Base-by-base conservation (phyloP, 352 stramenopile genomes). In the Peronosclerospora sorghi region DNA sequence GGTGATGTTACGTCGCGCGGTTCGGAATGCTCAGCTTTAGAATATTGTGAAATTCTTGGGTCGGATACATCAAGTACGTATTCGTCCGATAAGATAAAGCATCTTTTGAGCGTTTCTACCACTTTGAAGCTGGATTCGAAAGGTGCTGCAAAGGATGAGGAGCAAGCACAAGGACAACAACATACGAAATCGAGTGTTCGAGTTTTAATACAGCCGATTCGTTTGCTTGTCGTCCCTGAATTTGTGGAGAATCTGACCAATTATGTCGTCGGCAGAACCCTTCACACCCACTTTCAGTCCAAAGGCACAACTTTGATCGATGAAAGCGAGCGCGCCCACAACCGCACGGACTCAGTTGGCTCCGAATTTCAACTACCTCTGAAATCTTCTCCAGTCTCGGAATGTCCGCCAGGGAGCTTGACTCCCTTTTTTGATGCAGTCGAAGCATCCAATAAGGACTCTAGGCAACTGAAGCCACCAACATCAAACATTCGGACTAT, bases 371-470 rank as follows among this genome's bases (percentile, higher is more conserved):
- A 56, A 18, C 29, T 62, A 27, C 37, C 45, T 30, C 30, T 41
- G 17, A 51, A 19, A 49, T 56, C 41, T n/a, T 54, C 52, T 44
- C 56, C 49, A 14, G 32, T 14, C 21, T 21, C n/a, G 20, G 44
- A 59, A 15, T 39, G 32, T 19, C 45, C 35, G 1, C 47, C 46
- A 26, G 51, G 63, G 37, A 54, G 30, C 32, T 54, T 53, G 21
- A 83, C 73, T 9, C 71, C 71, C 19, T 86, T 83, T 47, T 86
- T 86, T 38, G 73, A 86, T 51, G 68, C 73, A 23, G 42, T 83
- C 8, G 66, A 82, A 49, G 46, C 48, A 7, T 62, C 48, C 18
- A 73, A 56, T 32, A 53, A 29, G 40, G 27, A 48, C 14, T 27
- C 30, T 19, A 57, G 41, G 12, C 51, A 63, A 37, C 39, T 56